phyloP scores from a whole-genome alignment of 2,329 filamentous ascomycete species.

The Trichoderma pleuroti region DNA sequence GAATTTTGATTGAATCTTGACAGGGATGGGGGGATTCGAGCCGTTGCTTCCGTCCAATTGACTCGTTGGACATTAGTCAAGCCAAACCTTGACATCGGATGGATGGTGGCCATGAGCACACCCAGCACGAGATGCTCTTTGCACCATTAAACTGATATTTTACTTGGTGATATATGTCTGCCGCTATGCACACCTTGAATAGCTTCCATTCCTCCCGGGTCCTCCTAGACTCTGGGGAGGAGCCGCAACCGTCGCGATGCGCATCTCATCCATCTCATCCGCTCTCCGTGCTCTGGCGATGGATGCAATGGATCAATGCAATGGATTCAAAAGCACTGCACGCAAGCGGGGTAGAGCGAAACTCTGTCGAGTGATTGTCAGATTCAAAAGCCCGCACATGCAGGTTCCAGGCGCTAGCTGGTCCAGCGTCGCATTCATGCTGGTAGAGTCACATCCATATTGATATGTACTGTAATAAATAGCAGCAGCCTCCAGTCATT shows the following conservation, averaged over 20 bases:
- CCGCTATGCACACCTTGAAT: too few relatives aligned
- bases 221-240: background rate
- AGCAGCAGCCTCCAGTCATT: background rate
- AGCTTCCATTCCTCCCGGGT: background rate
- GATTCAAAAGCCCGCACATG: slow-evolving; percentile 7
- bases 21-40: background rate
- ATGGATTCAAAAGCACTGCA: background rate
- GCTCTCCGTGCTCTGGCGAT: background rate
- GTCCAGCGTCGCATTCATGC: background rate
- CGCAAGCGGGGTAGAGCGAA: slow-evolving; percentile 1
- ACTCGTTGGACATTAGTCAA: background rate
- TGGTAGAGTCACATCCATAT: background rate
- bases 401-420: background rate
- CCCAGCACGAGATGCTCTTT: background rate
- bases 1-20: background rate
- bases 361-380: background rate
- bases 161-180: too few relatives aligned
- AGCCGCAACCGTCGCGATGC: background rate
- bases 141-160: too few relatives aligned
- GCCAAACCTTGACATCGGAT: background rate
- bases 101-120: background rate
- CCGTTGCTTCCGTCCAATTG: background rate
- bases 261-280: background rate
- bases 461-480: too few relatives aligned
- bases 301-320: background rate